Conservation (phyloP, 768 basidiomycete species). For the Pleurotus ostreatus region DNA sequence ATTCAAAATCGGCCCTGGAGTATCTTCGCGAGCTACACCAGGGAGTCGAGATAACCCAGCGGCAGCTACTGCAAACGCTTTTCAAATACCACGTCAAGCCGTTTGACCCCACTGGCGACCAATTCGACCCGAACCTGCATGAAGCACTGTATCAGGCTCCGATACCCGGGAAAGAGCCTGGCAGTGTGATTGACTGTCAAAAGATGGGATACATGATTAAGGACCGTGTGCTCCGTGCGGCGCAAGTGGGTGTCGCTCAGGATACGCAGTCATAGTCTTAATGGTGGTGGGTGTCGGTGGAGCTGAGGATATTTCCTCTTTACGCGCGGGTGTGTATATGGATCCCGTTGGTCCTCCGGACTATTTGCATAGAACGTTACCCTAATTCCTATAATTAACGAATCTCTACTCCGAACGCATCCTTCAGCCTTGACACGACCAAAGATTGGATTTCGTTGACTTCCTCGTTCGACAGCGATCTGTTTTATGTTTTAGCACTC, state of each 20-base stretch:
- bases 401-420: conserved; percentile 80
- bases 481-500: conserved; percentile 21
- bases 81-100: conserved; percentile 89
- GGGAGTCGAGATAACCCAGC: conserved; percentile 91
- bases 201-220: conserved; percentile 94
- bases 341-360: conserved; percentile 21
- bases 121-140: conserved; percentile 92
- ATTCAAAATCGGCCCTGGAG: conserved; percentile 51
- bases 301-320: not conserved
- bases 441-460: conserved; percentile 73
- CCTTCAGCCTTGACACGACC: conserved; percentile 51
- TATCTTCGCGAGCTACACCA: conserved; percentile 71
- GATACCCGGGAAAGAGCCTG: conserved; percentile 84
- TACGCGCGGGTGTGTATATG: conserved; percentile 4
- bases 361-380: conserved; percentile 27
- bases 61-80: conserved; percentile 82
- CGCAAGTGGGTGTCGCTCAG: conserved; percentile 95
- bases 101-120: conserved; percentile 89
- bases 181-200: conserved; percentile 86
- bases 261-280: conserved; percentile 30
- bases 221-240: conserved; percentile 87
- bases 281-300: not conserved
- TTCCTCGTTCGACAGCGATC: conserved; percentile 87
- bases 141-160: conserved; percentile 95
- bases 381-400: conserved; percentile 54